Conservation (phyloP, 768 basidiomycete species). For the Tremella yokohamensis region DNA sequence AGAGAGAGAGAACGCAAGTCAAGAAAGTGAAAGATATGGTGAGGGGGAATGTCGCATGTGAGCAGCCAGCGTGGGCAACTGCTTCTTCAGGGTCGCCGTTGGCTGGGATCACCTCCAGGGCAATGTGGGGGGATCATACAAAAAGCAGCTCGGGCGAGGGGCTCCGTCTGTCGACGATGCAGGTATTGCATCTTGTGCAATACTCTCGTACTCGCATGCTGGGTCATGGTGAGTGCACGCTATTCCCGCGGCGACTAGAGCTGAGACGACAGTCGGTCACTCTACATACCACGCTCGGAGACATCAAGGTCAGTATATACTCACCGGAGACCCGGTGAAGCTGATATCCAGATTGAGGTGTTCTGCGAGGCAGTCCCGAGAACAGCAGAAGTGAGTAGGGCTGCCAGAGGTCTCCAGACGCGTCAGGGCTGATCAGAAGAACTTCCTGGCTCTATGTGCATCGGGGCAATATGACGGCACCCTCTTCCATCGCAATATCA, state of each 20-base stretch:
- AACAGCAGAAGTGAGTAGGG: slow-evolving; percentile 72
- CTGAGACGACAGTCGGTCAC: slow-evolving; percentile 73
- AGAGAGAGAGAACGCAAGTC: no score
- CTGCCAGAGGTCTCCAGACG: slow-evolving; percentile 4
- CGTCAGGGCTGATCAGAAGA: slow-evolving; percentile 56
- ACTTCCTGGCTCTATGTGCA: slow-evolving; percentile 91
- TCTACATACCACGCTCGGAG: slow-evolving; percentile 87
- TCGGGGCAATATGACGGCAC: slow-evolving; percentile 79
- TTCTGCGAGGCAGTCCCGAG: slow-evolving; percentile 97
- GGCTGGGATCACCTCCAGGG: no score
- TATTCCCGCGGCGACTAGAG: not conserved
- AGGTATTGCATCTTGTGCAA: no score
- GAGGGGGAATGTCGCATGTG: no score
- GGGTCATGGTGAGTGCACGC: slow-evolving; percentile 10
- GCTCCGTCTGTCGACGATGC: no score
- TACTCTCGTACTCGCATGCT: no score
- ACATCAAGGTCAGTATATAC: slow-evolving; percentile 69
- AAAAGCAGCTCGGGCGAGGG: no score
- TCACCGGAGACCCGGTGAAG: slow-evolving; percentile 1
- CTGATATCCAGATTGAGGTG: slow-evolving; percentile 69
- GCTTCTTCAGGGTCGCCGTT: no score
- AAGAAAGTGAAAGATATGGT: no score
- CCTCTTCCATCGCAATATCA: slow-evolving; percentile 88
- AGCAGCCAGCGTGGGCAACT: no score
- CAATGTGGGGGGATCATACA: no score